Conservation (phyloP, 2,329 filamentous ascomycete species). For the Arthrobotrys sphaeroides region DNA sequence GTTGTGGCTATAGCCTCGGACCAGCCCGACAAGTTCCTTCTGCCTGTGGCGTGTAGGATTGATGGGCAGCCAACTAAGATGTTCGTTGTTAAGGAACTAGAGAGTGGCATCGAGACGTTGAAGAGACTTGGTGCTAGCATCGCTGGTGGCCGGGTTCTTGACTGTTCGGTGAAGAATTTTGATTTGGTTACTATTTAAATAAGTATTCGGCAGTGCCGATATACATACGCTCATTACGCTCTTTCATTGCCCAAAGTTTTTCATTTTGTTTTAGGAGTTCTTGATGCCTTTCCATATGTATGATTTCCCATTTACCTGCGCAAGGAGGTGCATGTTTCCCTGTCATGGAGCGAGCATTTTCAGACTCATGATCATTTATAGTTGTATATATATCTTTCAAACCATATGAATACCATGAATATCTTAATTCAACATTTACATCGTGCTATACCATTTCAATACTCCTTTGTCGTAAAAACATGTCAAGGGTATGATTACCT, state of each 20-base stretch:
- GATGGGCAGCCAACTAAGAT: slow-evolving; percentile 26
- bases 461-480: too few species aligned
- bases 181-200: slow-evolving; percentile 21
- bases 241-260: too few species aligned
- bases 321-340: background rate
- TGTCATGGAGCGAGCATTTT: slow-evolving; percentile 24
- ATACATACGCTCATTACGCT: too few species aligned
- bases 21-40: background rate
- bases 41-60: slow-evolving; percentile 37
- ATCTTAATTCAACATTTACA: background rate
- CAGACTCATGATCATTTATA: background rate
- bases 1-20: slow-evolving; percentile 22
- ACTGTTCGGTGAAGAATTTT: slow-evolving; percentile 44
- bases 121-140: slow-evolving; percentile 7
- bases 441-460: too few species aligned
- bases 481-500: too few species aligned
- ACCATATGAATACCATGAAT: too few species aligned
- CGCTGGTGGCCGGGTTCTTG: slow-evolving; percentile 23
- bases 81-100: slow-evolving; percentile 28
- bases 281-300: background rate
- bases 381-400: slow-evolving; percentile 1
- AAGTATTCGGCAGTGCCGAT: background rate
- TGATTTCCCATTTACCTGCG: background rate
- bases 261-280: background rate
- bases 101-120: slow-evolving; percentile 14